Conservation (phyloP, 2,329 filamentous ascomycete genomes). For the Venturia carpophila region DNA sequence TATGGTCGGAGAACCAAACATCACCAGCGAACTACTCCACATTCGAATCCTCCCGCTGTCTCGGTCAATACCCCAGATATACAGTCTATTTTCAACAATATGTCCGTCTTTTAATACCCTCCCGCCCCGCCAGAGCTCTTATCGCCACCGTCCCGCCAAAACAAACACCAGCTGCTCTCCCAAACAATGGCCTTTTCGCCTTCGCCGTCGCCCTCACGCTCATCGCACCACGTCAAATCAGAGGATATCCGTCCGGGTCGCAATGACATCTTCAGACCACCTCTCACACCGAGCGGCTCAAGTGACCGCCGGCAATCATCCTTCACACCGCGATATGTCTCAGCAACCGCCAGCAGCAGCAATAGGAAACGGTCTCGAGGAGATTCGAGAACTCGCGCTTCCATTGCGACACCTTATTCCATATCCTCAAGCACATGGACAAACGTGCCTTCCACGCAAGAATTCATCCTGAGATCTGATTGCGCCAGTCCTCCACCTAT, state of each 20-base stretch:
- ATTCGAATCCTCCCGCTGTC: neutral
- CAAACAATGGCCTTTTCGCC: constrained; percentile 10
- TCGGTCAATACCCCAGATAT: neutral
- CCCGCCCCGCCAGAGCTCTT: neutral
- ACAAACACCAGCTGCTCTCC: neutral
- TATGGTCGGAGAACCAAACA: neutral
- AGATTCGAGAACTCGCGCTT: constrained; percentile 8
- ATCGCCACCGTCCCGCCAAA: neutral
- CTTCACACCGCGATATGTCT: constrained; percentile 11
- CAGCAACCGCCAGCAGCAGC: constrained; percentile 13
- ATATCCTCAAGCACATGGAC: constrained; percentile 14
- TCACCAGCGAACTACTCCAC: neutral
- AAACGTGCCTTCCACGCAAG: neutral
- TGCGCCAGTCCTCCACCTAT: constrained; percentile 19
- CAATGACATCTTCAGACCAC: constrained; percentile 5
- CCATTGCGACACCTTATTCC: constrained; percentile 9
- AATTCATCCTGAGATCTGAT: constrained; percentile 3
- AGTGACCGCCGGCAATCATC: constrained; percentile 9
- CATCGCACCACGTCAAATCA: neutral
- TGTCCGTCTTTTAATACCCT: neutral
- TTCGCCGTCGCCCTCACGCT: neutral
- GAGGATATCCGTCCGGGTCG: neutral
- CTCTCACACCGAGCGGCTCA: neutral
- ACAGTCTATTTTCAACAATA: neutral
- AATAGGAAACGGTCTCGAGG: constrained; percentile 11